Evolutionary conservation across 2,329 filamentous ascomycete species (phyloP).

Genomic region (Ceratocystis colombiana): DNA sequence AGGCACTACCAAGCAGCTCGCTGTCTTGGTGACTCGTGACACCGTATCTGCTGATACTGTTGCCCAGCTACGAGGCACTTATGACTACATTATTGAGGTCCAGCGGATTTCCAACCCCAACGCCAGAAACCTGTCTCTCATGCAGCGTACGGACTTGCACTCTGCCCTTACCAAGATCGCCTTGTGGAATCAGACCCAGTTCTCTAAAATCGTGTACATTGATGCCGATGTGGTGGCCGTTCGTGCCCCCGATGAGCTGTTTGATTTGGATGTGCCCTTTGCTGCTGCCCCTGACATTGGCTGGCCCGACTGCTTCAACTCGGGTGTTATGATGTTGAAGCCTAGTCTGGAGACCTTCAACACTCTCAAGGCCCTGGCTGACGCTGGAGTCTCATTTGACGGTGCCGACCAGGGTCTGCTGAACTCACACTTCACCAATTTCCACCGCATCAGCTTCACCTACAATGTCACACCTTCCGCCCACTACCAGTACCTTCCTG

Average conservation of each 20-base stretch:
- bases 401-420: slow-evolving; percentile 91
- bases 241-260: slow-evolving; percentile 84
- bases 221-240: slow-evolving; percentile 91
- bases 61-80: slow-evolving; percentile 71
- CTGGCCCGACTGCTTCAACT: slow-evolving; percentile 97
- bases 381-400: slow-evolving; percentile 85
- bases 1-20: slow-evolving; percentile 75
- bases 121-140: slow-evolving; percentile 75
- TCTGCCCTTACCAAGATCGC: slow-evolving; percentile 95
- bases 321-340: slow-evolving; percentile 85
- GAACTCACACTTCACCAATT: slow-evolving; percentile 87
- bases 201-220: slow-evolving; percentile 84
- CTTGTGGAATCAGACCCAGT: slow-evolving; percentile 84
- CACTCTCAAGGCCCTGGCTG: slow-evolving; percentile 71
- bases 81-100: slow-evolving; percentile 81
- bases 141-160: slow-evolving; percentile 82
- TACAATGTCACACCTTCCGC: slow-evolving; percentile 97
- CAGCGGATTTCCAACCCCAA: slow-evolving; percentile 65
- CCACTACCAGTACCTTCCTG: slow-evolving; percentile 94
- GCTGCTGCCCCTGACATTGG: slow-evolving; percentile 84
- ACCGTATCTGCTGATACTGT: slow-evolving; percentile 65
- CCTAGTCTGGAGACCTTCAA: slow-evolving; percentile 84
- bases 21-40: slow-evolving; percentile 72
- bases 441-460: slow-evolving; percentile 80
- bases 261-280: slow-evolving; percentile 52